phyloP scores from a whole-genome alignment of 75 land plant genomes.

The Chamaecyparis obtusa region DNA sequence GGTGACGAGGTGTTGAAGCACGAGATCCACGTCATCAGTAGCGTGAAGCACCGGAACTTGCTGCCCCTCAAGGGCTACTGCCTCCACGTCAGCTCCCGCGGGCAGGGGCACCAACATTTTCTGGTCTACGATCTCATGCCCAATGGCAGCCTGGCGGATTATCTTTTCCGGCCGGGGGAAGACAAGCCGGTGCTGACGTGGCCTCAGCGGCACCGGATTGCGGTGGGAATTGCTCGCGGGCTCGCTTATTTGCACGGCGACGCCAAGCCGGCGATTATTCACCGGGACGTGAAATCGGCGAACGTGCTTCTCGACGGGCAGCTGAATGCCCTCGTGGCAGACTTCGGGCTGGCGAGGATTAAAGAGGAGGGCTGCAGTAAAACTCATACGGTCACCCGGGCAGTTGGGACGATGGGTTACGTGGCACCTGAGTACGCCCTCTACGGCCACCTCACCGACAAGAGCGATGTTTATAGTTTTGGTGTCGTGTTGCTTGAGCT shows the following conservation, averaged over 20 bases:
- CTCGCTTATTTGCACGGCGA: slow-evolving; percentile 39
- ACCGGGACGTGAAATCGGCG: slow-evolving; percentile 42
- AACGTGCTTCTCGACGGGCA: slow-evolving; percentile 33
- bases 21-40: slow-evolving; percentile 36
- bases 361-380: not conserved
- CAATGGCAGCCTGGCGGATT: slow-evolving; percentile 11
- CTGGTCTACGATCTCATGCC: slow-evolving; percentile 19
- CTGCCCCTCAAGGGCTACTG: slow-evolving; percentile 34
- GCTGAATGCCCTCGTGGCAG: slow-evolving; percentile 35
- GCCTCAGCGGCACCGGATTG: slow-evolving; percentile 13
- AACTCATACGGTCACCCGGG: not conserved
- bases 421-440: slow-evolving; percentile 23
- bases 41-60: slow-evolving; percentile 46
- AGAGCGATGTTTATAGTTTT: slow-evolving; percentile 16
- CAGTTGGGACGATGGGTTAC: slow-evolving; percentile 19
- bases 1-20: slow-evolving; percentile 21
- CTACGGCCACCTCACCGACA: slow-evolving; percentile 12
- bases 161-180: not conserved
- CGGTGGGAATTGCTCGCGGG: slow-evolving; percentile 31
- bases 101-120: not conserved
- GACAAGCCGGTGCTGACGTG: not conserved
- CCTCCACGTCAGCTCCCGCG: not conserved
- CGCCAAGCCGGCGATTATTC: slow-evolving; percentile 33
- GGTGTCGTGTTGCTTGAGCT: slow-evolving; percentile 16
- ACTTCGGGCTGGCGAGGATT: slow-evolving; percentile 46